These are phyloP conservation scores for Racocetra persica DNA, from an alignment of 371 early-diverging fungal species.

Conservation along the genomic window DNA sequence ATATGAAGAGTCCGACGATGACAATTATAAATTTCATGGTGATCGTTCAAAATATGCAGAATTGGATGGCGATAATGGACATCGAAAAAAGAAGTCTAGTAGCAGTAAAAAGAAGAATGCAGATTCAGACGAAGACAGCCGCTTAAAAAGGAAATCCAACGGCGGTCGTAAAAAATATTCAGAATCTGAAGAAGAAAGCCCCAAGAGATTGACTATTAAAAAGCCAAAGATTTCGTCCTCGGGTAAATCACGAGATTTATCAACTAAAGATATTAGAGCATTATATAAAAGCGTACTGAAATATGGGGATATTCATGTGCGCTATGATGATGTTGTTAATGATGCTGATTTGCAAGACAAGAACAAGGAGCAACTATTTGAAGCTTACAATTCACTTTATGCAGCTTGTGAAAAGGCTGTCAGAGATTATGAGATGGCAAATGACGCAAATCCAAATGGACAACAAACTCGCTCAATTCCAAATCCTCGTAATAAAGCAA, in stretches of 20 bases:
- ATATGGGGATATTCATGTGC: conserved; percentile 80
- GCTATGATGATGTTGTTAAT: conserved; percentile 78
- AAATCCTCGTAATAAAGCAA: conserved; percentile 78
- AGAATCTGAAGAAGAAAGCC: neutral
- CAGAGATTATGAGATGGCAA: conserved; percentile 55
- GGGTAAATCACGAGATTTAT: conserved; percentile 53
- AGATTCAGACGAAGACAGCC: neutral
- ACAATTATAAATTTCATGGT: neutral
- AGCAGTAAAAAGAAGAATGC: neutral
- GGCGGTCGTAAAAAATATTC: neutral
- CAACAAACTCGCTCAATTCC: conserved; percentile 51
- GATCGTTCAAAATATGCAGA: neutral
- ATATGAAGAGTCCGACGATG: neutral
- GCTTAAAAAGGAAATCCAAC: neutral
- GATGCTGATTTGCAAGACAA: conserved; percentile 83
- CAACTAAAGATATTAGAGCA: conserved; percentile 82
- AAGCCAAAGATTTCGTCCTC: neutral
- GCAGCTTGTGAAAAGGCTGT: conserved; percentile 77
- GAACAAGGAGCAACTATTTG: conserved; percentile 66
- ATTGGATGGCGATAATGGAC: neutral
- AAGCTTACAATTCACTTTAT: conserved; percentile 67
- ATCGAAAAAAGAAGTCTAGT: neutral
- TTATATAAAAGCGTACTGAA: conserved; percentile 80
- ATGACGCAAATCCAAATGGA: conserved; percentile 50
- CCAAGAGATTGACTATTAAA: neutral